Evolutionary conservation across 352 stramenopile genomes (phyloP).

Genomic region (Globisporangium carolinianum): DNA sequence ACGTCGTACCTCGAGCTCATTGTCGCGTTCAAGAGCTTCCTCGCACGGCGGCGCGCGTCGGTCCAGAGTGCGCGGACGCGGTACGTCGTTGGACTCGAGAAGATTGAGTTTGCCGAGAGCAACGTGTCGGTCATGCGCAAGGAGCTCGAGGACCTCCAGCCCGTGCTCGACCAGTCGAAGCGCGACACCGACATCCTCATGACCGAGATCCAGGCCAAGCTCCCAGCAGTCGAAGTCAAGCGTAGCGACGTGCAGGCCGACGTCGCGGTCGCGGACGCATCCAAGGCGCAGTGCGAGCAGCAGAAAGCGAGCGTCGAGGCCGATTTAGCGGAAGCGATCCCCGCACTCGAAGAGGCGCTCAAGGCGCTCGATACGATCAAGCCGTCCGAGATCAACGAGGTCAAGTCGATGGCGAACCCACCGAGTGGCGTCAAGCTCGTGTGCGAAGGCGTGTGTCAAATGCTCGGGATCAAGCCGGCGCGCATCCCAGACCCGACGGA

Average conservation of each 20-base stretch:
- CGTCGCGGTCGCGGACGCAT: conserved; percentile 65
- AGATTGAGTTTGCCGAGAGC: conserved; percentile 90
- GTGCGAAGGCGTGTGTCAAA: conserved; percentile 92
- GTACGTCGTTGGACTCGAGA: conserved; percentile 91
- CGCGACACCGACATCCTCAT: conserved; percentile 92
- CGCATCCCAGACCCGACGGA: conserved; percentile 90
- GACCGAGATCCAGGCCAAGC: conserved; percentile 90
- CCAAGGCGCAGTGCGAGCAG: conserved; percentile 88
- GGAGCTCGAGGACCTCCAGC: conserved; percentile 92
- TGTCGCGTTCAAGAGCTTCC: conserved; percentile 89
- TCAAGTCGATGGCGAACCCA: conserved; percentile 91
- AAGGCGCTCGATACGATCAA: conserved; percentile 92
- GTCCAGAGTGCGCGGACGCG: conserved; percentile 78
- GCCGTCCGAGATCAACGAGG: conserved; percentile 89
- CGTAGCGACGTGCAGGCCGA: conserved; percentile 73
- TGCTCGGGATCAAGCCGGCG: conserved; percentile 90
- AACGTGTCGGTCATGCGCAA: conserved; percentile 93
- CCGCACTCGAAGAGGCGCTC: conserved; percentile 89
- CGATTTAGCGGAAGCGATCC: conserved; percentile 91
- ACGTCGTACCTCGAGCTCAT: conserved; percentile 95
- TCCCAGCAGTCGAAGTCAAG: conserved; percentile 85
- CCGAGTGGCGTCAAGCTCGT: conserved; percentile 90
- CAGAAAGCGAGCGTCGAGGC: conserved; percentile 82
- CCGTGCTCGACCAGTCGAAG: conserved; percentile 87
- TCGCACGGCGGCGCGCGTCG: conserved; percentile 74